Evolutionary conservation across 257 asterid species (phyloP).

Genomic region (Lithospermum erythrorhizon): DNA sequence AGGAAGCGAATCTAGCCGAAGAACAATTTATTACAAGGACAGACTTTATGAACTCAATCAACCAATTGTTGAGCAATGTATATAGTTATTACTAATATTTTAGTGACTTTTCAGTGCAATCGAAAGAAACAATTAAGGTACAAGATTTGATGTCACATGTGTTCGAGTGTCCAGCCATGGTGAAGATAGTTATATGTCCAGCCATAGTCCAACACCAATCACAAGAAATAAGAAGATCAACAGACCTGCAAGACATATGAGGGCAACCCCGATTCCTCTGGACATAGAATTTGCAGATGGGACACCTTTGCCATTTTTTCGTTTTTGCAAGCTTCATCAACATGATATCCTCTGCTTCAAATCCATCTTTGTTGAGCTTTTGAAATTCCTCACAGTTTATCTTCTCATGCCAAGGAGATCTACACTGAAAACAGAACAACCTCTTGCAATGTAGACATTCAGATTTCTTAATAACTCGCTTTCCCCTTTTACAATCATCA

Average conservation of each 20-base stretch:
- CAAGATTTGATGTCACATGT: too few relatives aligned
- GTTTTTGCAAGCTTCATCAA: conserved; percentile 15
- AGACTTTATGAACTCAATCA: background rate
- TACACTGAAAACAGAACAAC: conserved; percentile 48
- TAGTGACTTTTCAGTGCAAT: too few relatives aligned
- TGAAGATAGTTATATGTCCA: too few relatives aligned
- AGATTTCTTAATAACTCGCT: conserved; percentile 10
- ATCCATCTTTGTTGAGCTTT: conserved; percentile 19
- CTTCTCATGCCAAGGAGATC: conserved; percentile 49
- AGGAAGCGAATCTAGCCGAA: too few relatives aligned
- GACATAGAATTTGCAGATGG: conserved; percentile 15
- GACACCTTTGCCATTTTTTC: conserved; percentile 22
- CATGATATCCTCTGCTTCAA: conserved; percentile 15
- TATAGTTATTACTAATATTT: too few relatives aligned
- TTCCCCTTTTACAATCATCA: conserved; percentile 13
- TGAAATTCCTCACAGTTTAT: conserved; percentile 33
- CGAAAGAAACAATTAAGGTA: too few relatives aligned
- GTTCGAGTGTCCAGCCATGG: too few relatives aligned
- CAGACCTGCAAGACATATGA: conserved; percentile 16
- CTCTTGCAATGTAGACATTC: conserved; percentile 54
- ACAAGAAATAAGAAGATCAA: background rate
- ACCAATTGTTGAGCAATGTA: too few relatives aligned
- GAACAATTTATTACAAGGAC: background rate
- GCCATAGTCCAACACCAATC: too few relatives aligned
- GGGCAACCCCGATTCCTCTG: conserved; percentile 14